Evolutionary conservation across 306 rosid species (phyloP), one percentile per base, ranked within the genome.

Genomic region (Quercus suber): DNA sequence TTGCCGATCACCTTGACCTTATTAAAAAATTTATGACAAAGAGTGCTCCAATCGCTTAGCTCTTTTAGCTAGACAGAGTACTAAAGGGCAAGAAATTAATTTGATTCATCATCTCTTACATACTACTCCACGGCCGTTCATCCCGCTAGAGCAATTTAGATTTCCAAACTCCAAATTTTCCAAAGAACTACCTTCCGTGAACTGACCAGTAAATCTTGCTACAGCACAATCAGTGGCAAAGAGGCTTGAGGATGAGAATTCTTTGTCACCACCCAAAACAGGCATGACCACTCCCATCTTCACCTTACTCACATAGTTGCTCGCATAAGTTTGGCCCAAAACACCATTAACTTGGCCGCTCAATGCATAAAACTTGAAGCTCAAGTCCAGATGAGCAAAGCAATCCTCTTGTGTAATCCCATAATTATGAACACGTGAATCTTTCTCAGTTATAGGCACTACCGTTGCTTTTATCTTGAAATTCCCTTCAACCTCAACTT

Each of bases 201-300:
- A 10, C 21, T 65, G 69, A 45, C 71, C 58, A 3, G 9, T 80
- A 59, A 81, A 84, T 49, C 80, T 80, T 2, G 90, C 33, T 0
- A 74, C 84, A 3, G 27, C 23, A 28, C 84, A 83, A 81, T 87
- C 86, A 0, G 82, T 56, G 28, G 82, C 41, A 64, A 87, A 83
- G 37, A 81, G 76, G 14, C 73, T 56, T 69, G 89, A 83, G 4
- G 86, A 74, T 1, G 80, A 45, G 51, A 83, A 87, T 73, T 83
- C 82, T 65, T 58, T 79, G 19, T 81, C 78, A 1, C 89, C 87
- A 21, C 89, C 87, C 70, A 83, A 49, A 45, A 83, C 82, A 11
- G 87, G 87, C 85, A 86, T 86, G 18, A 73, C 55, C 27, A 75
- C 87, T 5, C 89, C 87, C 84, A 86, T 86, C 80, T 83, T 86